These are phyloP conservation scores for Hansenula lynferdii DNA, from an alignment of 1,139 yeast genomes.

Conservation along the genomic window DNA sequence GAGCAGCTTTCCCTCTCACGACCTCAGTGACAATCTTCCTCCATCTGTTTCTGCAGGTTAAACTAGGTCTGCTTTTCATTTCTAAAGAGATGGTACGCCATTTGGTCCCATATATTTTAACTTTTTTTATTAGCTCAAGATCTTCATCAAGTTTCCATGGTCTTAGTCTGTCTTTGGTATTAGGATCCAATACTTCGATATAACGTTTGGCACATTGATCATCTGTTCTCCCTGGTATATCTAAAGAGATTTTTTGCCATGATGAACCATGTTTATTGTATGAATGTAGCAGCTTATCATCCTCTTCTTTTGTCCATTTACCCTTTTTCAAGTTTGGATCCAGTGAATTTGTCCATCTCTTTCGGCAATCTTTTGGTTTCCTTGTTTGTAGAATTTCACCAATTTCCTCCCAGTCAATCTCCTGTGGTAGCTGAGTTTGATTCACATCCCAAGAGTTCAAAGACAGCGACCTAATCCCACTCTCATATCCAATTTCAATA, in stretches of 20 bases:
- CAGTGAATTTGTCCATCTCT: slow-evolving; percentile 74
- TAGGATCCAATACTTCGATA: slow-evolving; percentile 83
- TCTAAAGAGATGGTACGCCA: slow-evolving; percentile 80
- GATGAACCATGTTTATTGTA: slow-evolving; percentile 67
- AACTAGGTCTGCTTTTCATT: slow-evolving; percentile 76
- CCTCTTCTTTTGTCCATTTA: slow-evolving; percentile 87
- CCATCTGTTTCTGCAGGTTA: slow-evolving; percentile 92
- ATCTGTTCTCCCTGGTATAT: slow-evolving; percentile 81
- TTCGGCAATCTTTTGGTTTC: slow-evolving; percentile 66
- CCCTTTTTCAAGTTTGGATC: slow-evolving; percentile 84
- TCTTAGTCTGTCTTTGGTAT: slow-evolving; percentile 67
- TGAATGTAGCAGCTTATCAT: slow-evolving; percentile 57
- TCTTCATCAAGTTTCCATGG: slow-evolving; percentile 85
- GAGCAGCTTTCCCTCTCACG: slow-evolving; percentile 45
- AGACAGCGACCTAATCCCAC: slow-evolving; percentile 28
- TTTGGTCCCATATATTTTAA: slow-evolving; percentile 75
- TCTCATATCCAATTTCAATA: slow-evolving; percentile 24
- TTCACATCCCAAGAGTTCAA: slow-evolving; percentile 23
- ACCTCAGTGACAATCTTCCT: slow-evolving; percentile 77
- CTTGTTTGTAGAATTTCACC: slow-evolving; percentile 42
- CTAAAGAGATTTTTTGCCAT: slow-evolving; percentile 81
- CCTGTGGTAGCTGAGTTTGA: slow-evolving; percentile 25
- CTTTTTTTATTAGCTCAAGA: slow-evolving; percentile 55
- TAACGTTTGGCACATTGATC: slow-evolving; percentile 94
- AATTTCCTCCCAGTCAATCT: slow-evolving; percentile 66